Evolutionary conservation across 164 flowering plant species (phyloP).

Genomic region (Dillenia turbinata): DNA sequence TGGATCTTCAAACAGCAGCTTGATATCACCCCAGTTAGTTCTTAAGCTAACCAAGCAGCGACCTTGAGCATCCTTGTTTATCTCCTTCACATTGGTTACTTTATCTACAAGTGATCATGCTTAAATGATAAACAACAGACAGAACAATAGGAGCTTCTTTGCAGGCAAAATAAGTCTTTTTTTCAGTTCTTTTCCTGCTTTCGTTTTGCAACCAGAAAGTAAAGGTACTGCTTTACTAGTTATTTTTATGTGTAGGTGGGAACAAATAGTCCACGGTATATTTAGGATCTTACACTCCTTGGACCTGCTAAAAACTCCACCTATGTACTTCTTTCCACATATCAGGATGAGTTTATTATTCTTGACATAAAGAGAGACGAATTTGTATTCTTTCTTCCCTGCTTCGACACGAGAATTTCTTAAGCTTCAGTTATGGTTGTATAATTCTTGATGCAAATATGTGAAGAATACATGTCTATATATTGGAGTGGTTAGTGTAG

Average conservation of each 20-base stretch:
- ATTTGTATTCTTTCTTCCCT: constrained; percentile 15
- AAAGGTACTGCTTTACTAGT: too few species aligned
- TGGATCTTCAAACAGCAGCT: constrained; percentile 21
- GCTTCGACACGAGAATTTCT: background rate
- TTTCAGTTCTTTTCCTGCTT: too few species aligned
- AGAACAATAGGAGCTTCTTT: too few species aligned
- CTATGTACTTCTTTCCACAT: constrained; percentile 16
- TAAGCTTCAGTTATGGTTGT: background rate
- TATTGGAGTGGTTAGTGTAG: too few species aligned
- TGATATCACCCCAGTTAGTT: constrained; percentile 12
- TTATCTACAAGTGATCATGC: constrained; percentile 9
- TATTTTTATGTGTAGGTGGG: too few species aligned
- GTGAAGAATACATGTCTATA: too few species aligned
- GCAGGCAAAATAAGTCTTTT: too few species aligned
- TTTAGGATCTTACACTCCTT: constrained; percentile 23
- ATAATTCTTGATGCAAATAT: background rate
- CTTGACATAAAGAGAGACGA: constrained; percentile 9
- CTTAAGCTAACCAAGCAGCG: constrained; percentile 7
- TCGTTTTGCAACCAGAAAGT: too few species aligned
- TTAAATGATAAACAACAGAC: too few species aligned
- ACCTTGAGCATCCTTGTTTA: constrained; percentile 5
- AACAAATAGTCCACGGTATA: too few species aligned
- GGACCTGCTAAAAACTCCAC: constrained; percentile 12
- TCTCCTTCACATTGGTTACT: constrained; percentile 7
- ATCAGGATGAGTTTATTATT: constrained; percentile 10